A percentile compares a stretch with the other conserved stretches of the same genome.
These are phyloP conservation scores for Cudoniella acicularis DNA, from an alignment of 495 filamentous ascomycete species.

Conservation along the genomic window DNA sequence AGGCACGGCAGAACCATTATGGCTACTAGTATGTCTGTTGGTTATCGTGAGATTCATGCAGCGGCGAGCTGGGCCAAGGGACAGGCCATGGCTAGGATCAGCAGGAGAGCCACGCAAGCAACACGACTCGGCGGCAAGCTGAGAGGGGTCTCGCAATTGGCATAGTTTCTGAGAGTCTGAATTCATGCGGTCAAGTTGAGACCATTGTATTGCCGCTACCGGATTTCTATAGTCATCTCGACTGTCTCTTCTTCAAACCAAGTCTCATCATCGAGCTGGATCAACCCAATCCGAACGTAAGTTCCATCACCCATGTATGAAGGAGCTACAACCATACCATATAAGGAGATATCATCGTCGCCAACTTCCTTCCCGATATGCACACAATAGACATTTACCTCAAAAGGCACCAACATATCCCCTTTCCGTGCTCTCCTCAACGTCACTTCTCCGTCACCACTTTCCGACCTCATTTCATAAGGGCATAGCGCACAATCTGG, in stretches of 20 bases:
- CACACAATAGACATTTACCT: neutral
- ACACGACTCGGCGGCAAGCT: neutral
- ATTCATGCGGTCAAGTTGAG: neutral
- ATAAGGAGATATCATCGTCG: neutral
- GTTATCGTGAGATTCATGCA: no score
- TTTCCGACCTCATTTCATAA: neutral
- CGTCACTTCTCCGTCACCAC: neutral
- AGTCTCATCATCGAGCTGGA: neutral
- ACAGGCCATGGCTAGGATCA: no score
- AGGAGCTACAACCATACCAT: neutral
- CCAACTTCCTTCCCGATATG: neutral
- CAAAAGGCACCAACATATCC: neutral
- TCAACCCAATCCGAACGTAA: neutral
- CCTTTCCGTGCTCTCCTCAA: neutral
- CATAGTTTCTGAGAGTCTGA: neutral
- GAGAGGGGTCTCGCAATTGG: neutral
- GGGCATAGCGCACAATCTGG: neutral
- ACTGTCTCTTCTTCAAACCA: neutral
- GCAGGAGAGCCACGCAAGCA: no score
- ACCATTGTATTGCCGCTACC: neutral
- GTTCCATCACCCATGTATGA: neutral
- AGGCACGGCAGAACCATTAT: no score
- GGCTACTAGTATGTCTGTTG: no score
- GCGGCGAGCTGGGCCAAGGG: no score
- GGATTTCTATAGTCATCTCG: neutral